Conservation (phyloP, 2,329 filamentous ascomycete genomes). For the Chaetomiaceae sp. region DNA sequence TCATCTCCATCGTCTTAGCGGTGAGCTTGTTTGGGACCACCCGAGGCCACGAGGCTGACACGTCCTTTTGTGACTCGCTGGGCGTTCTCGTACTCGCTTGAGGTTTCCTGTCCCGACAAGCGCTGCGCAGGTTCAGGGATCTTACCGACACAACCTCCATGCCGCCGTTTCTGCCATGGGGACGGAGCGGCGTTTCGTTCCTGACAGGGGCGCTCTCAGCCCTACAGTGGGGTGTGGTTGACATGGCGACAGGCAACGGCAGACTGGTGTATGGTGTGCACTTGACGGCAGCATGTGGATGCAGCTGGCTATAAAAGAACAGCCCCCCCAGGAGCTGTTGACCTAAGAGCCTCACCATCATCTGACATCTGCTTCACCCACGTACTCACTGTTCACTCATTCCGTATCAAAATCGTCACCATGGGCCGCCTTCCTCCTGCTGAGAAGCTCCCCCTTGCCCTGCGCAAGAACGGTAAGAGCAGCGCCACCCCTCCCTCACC, state of each 20-base stretch:
- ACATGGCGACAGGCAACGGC: neutral
- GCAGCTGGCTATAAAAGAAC: slow-evolving; percentile 7
- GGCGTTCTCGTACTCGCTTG: neutral
- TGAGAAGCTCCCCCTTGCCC: slow-evolving; percentile 47
- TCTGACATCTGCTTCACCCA: neutral
- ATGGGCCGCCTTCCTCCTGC: slow-evolving; percentile 41
- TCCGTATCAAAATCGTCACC: slow-evolving; percentile 12
- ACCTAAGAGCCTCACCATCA: neutral
- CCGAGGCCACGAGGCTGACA: neutral
- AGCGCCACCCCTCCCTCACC: no score
- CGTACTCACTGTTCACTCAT: neutral
- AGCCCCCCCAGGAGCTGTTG: neutral
- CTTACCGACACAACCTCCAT: neutral
- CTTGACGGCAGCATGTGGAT: neutral
- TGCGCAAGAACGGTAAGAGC: slow-evolving; percentile 48
- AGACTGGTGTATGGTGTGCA: neutral
- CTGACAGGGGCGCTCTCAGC: neutral
- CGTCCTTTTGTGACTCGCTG: neutral
- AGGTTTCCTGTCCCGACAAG: slow-evolving; percentile 2
- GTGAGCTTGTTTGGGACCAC: slow-evolving; percentile 1
- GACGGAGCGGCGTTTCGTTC: no score
- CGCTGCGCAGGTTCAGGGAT: neutral
- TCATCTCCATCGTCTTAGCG: slow-evolving; percentile 14
- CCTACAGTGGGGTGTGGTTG: neutral
- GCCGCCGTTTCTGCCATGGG: neutral